Percentiles rank a stretch among this genome's conserved stretches.
Evolutionary conservation across 345 rosid genomes (phyloP).

Genomic region (Populus alba): DNA sequence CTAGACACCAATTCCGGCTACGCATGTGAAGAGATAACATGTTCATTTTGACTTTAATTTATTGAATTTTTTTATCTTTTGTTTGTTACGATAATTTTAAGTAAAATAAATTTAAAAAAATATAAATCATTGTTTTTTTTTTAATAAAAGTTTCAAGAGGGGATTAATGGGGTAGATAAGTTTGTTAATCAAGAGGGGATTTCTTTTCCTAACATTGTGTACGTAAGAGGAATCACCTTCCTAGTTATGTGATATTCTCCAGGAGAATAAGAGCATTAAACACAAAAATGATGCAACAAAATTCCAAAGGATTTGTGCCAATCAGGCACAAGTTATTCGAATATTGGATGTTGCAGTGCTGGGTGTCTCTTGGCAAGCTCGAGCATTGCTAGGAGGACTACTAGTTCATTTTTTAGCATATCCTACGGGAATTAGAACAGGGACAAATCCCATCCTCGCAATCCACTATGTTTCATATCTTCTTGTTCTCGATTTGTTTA

Average conservation of each 20-base stretch:
- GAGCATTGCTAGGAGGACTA: background rate
- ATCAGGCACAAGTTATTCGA: background rate
- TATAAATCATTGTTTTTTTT: too few species aligned
- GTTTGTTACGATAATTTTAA: too few species aligned
- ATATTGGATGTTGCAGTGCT: background rate
- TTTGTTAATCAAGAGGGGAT: too few species aligned
- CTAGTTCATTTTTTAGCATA: background rate
- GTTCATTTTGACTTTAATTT: background rate
- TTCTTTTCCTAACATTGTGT: too few species aligned
- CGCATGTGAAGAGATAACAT: slow-evolving; percentile 7
- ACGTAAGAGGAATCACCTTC: too few species aligned
- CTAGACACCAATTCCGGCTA: background rate
- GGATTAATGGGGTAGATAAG: too few species aligned
- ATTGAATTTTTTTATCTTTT: background rate
- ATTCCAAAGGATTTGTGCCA: too few species aligned
- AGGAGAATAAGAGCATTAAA: too few species aligned
- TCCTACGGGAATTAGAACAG: background rate
- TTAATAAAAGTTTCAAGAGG: too few species aligned
- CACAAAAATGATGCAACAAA: too few species aligned
- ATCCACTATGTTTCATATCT: background rate
- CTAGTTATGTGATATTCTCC: too few species aligned
- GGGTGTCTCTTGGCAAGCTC: background rate
- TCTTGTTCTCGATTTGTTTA: background rate
- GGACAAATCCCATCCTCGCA: slow-evolving; percentile 1
- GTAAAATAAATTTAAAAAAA: too few species aligned